Percentiles rank a stretch among this genome's conserved stretches.
phyloP scores from a whole-genome alignment of 2,329 filamentous ascomycete species.

The Scleromitrula shiraiana region DNA sequence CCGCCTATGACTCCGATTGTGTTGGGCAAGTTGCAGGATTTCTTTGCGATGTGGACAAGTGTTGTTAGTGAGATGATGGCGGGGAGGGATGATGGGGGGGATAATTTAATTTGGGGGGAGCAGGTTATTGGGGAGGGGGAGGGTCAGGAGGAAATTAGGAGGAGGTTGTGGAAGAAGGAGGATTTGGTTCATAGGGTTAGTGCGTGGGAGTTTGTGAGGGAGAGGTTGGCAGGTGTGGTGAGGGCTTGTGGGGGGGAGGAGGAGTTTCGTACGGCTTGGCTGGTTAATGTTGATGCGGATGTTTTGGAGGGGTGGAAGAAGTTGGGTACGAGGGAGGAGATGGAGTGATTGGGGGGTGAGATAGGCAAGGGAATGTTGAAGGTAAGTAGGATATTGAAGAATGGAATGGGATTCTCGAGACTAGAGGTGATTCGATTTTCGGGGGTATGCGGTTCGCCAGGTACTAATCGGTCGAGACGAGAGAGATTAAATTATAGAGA shows the following conservation, averaged over 20 bases:
- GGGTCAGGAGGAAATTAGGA: constrained; percentile 46
- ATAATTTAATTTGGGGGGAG: constrained; percentile 43
- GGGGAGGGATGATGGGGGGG: constrained; percentile 43
- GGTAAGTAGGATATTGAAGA: not conserved
- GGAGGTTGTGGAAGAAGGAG: constrained; percentile 43
- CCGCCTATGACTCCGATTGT: constrained; percentile 45
- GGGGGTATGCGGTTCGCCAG: no score
- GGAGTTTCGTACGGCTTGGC: constrained; percentile 59
- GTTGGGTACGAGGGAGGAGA: constrained; percentile 22
- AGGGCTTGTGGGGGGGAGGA: constrained; percentile 54
- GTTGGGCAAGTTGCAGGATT: constrained; percentile 58
- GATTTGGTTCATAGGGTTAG: constrained; percentile 64
- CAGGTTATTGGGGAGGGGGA: constrained; percentile 43
- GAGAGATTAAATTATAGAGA: no score
- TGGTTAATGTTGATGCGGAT: constrained; percentile 67
- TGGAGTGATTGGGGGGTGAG: not conserved
- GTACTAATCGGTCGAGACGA: no score
- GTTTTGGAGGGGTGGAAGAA: constrained; percentile 56
- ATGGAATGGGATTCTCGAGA: no score
- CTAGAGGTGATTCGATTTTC: no score
- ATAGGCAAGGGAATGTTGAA: no score
- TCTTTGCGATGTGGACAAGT: constrained; percentile 68
- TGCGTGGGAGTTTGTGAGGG: constrained; percentile 54
- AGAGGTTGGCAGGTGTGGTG: constrained; percentile 52
- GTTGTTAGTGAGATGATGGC: constrained; percentile 60